Evolutionary conservation across 208 protist genomes (phyloP).

Genomic region (Crithidia expoeki): DNA sequence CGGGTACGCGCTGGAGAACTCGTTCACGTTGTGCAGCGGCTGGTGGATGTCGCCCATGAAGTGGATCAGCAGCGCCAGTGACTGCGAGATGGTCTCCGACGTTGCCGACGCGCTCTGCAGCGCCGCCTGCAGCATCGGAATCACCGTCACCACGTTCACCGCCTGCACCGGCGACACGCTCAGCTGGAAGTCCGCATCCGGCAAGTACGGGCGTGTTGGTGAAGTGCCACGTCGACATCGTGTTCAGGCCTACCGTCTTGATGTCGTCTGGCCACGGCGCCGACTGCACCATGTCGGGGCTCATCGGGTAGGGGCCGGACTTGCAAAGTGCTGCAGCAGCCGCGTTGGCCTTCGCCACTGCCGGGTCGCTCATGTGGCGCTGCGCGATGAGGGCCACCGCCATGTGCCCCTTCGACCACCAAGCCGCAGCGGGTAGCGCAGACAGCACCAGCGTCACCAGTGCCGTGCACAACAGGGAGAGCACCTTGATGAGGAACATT

Average conservation of each 20-base stretch:
- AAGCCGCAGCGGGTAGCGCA: constrained; percentile 23
- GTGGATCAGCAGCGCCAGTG: constrained; percentile 53
- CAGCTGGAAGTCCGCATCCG: constrained; percentile 20
- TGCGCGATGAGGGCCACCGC: constrained; percentile 51
- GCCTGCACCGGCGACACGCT: constrained; percentile 19
- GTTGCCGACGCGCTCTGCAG: constrained; percentile 7
- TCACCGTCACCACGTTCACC: constrained; percentile 47
- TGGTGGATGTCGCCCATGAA: constrained; percentile 56
- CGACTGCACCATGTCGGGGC: constrained; percentile 46
- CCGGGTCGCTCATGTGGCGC: constrained; percentile 28
- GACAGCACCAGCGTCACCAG: not conserved
- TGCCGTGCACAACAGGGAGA: constrained; percentile 8
- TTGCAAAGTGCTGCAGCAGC: constrained; percentile 8
- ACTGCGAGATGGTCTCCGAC: constrained; percentile 10
- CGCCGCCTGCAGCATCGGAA: constrained; percentile 31
- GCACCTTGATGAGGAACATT: not conserved
- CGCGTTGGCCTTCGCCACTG: constrained; percentile 20
- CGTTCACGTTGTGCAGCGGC: constrained; percentile 40
- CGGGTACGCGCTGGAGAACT: constrained; percentile 43
- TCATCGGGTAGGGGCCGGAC: constrained; percentile 44
- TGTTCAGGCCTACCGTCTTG: constrained; percentile 29
- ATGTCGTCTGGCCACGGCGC: constrained; percentile 61
- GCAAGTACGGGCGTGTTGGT: constrained; percentile 49
- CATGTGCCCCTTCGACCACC: constrained; percentile 68
- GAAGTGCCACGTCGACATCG: constrained; percentile 56